A percentile compares a stretch with the other conserved stretches of the same genome.
These are phyloP conservation scores for Pichia norvegensis DNA, from an alignment of 1,139 yeast species.

Conservation along the genomic window DNA sequence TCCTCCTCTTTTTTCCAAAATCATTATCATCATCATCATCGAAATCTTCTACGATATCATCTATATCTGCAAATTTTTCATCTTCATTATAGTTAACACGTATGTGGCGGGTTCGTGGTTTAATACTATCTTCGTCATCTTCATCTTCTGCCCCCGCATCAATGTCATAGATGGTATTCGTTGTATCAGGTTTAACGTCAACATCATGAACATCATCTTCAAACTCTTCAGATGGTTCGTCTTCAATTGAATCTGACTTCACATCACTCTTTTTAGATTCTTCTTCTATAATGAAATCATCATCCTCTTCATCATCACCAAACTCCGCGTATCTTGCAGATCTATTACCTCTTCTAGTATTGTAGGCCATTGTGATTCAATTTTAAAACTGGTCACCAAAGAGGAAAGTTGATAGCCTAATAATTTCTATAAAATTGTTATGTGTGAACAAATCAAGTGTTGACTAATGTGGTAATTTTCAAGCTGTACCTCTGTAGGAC, in stretches of 20 bases:
- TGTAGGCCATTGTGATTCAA: background rate
- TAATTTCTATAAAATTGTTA: no score
- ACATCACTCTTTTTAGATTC: background rate
- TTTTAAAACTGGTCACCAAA: no score
- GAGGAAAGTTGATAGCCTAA: no score
- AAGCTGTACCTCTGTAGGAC: no score
- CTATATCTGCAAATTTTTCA: constrained; percentile 6
- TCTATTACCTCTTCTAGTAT: background rate
- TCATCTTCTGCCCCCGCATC: constrained; percentile 26
- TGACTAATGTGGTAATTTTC: no score
- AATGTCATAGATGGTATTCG: no score
- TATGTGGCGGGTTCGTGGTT: constrained; percentile 14
- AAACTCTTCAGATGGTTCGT: constrained; percentile 20
- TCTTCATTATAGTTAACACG: constrained; percentile 30
- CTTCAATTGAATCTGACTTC: constrained; percentile 3
- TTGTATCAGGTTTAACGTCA: constrained; percentile 18
- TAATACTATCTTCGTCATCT: constrained; percentile 9
- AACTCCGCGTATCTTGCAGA: background rate
- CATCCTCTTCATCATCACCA: constrained; percentile 3
- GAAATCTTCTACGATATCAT: constrained; percentile 1
- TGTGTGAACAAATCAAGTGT: no score
- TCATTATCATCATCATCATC: background rate
- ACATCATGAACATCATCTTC: constrained; percentile 19
- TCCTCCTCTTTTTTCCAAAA: background rate
- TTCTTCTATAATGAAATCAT: background rate